Evolutionary conservation across 208 protist genomes (phyloP), one percentile per base, ranked within the genome.

Genomic region (Angomonas deanei): DNA sequence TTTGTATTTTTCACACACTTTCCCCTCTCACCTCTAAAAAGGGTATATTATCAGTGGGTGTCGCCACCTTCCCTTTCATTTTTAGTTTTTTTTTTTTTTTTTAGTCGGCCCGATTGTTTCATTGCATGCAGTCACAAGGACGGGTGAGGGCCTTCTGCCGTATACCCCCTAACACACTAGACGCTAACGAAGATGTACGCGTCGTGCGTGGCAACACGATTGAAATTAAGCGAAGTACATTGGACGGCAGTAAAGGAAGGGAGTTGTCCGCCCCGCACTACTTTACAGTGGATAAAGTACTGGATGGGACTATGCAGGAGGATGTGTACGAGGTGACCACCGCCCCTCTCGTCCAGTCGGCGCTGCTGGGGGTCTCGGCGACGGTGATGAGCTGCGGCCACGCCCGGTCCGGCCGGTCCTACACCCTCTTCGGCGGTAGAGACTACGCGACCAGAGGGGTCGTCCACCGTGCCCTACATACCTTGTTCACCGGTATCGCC

Each of bases 371-470:
- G 57, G 71, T 68, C 13, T 88, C 75, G 31, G 86, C 76, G 23
- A 95, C 88, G 23, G 36, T 94, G 17, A 31, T 96, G 32, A 89
- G 79, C 59, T 91, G 80, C 53, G 91, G 93, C 0, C 82, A 88
- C 56, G 70, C 76, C 28, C 79, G 78, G 1, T 74, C 85, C 0
- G 91, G 87, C n/a, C 93, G 95, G 55, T 90, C 75, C 1, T 88
- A 83, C 61, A 96, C 88, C 1, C 47, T 91, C 32, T 89, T 88
- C 61, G 87, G 89, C 21, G 67, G 64, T 3, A 50, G 21, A 34
- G 62, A 64, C 27, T 62, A 66, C 61, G 19, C 26, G 21, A 74
- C 55, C 28, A 59, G 82, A 31, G 91, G 91, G 11, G 75, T 88
- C 30, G 83, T 86, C 15, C 86, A 82, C 6, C 69, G 86, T 26